phyloP scores from a whole-genome alignment of 225 moss, liverwort and hornwort species.

The Bryoerythrophyllum caledonicum region DNA sequence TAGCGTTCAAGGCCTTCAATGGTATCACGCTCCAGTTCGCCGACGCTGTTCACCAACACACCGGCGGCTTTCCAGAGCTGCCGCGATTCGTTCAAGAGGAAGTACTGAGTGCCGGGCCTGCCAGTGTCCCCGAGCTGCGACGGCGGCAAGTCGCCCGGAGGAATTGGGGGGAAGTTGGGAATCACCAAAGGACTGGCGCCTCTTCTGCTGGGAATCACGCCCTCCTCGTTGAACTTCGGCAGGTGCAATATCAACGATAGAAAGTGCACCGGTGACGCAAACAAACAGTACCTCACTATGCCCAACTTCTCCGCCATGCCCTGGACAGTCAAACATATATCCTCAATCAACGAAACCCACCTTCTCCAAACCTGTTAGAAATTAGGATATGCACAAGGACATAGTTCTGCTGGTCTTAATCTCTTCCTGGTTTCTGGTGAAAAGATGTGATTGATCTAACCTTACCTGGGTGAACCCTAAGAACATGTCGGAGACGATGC shows the following conservation, averaged over 20 bases:
- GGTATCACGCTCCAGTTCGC: slow-evolving; percentile 30
- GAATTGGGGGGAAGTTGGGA: slow-evolving; percentile 42
- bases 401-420: too few species aligned
- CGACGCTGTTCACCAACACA: slow-evolving; percentile 51
- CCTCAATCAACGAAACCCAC: not conserved
- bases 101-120: not conserved
- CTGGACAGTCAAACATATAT: slow-evolving; percentile 19
- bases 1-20: slow-evolving; percentile 25
- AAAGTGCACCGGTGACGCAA: slow-evolving; percentile 34
- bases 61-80: slow-evolving; percentile 36
- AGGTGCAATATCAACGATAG: slow-evolving; percentile 39
- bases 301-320: slow-evolving; percentile 38
- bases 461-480: slow-evolving; percentile 54
- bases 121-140: slow-evolving; percentile 23
- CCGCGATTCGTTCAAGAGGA: slow-evolving; percentile 36
- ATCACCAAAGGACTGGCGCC: slow-evolving; percentile 23
- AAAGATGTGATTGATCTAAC: not conserved
- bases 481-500: slow-evolving; percentile 63
- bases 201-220: slow-evolving; percentile 16
- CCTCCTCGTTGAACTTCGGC: slow-evolving; percentile 38
- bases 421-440: not conserved
- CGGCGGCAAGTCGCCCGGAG: slow-evolving; percentile 44
- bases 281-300: slow-evolving; percentile 50
- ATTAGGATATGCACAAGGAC: too few species aligned
- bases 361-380: not conserved